Evolutionary conservation across 768 basidiomycete genomes (phyloP).

Genomic region (Rhodotorula taiwanensis): DNA sequence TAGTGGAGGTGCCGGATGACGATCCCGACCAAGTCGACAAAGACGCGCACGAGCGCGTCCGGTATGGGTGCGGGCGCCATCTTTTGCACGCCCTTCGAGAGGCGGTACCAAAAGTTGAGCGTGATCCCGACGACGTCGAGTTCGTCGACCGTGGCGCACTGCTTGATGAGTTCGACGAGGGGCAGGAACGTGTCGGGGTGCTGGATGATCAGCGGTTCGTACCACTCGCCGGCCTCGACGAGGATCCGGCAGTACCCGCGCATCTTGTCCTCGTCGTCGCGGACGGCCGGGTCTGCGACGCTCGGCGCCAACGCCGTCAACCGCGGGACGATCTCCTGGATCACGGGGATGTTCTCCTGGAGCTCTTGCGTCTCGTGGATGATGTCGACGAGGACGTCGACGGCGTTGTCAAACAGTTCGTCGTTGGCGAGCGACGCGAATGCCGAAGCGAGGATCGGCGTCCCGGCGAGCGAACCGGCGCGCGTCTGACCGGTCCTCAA

Average conservation of each 20-base stretch:
- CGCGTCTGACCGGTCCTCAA: conserved; percentile 75
- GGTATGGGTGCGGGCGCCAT: conserved; percentile 18
- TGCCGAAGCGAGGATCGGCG: conserved; percentile 69
- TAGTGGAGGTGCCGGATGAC: conserved; percentile 89
- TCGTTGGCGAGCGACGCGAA: conserved; percentile 80
- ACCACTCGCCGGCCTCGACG: conserved; percentile 95
- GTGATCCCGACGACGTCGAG: conserved; percentile 96
- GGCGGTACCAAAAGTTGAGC: conserved; percentile 96
- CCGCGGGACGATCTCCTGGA: conserved; percentile 79
- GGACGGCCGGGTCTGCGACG: conserved; percentile 52
- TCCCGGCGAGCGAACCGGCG: conserved; percentile 58
- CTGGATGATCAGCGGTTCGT: conserved; percentile 75
- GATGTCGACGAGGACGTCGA: conserved; percentile 84
- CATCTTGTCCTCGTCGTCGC: conserved; percentile 79
- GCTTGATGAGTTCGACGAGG: conserved; percentile 86
- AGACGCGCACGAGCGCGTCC: conserved; percentile 74
- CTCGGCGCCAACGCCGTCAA: conserved; percentile 65
- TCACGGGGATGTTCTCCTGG: conserved; percentile 82
- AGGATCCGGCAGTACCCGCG: conserved; percentile 85
- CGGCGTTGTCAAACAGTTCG: conserved; percentile 84
- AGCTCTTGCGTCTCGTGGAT: conserved; percentile 98
- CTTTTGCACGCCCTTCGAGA: conserved; percentile 82
- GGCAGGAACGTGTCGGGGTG: conserved; percentile 91
- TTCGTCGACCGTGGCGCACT: conserved; percentile 84
- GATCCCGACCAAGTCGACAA: conserved; percentile 70